These are phyloP conservation scores for Ananas comosus DNA, from an alignment of 176 grass and related monocot genomes.

Conservation along the genomic window DNA sequence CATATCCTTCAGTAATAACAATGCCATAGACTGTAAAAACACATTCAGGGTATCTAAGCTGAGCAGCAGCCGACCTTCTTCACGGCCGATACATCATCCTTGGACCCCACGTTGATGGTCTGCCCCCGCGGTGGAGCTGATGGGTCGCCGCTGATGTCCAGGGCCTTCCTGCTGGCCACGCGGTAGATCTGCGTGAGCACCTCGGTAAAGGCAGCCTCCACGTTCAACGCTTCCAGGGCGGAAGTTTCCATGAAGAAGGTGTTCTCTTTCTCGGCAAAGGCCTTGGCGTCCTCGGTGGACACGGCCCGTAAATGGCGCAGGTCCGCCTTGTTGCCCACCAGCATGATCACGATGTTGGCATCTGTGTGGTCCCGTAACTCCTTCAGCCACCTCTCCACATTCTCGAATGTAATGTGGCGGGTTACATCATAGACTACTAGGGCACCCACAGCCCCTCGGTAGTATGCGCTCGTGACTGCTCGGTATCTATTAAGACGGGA, in stretches of 20 bases:
- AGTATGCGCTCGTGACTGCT: slow-evolving; percentile 13
- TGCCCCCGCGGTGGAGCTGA: not conserved
- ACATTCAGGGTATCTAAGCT: not conserved
- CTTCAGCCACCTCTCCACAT: slow-evolving; percentile 10
- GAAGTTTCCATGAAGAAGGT: slow-evolving; percentile 12
- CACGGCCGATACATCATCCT: slow-evolving; percentile 1
- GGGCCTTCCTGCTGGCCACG: slow-evolving; percentile 7
- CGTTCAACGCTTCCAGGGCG: slow-evolving; percentile 5
- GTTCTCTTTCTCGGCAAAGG: slow-evolving; percentile 4
- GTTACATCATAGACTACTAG: slow-evolving; percentile 12
- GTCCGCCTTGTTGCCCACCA: slow-evolving; percentile 11
- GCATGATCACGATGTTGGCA: slow-evolving; percentile 13
- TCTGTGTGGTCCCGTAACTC: slow-evolving; percentile 8
- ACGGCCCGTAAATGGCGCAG: slow-evolving; percentile 8
- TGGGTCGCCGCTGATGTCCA: not conserved
- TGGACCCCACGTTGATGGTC: not conserved
- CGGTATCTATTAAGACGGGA: not conserved
- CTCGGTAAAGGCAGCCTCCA: slow-evolving; percentile 1
- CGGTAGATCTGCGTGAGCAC: slow-evolving; percentile 7
- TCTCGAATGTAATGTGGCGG: slow-evolving; percentile 7
- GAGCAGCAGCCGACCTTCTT: not conserved
- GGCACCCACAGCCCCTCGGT: slow-evolving; percentile 6
- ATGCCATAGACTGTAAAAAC: not conserved
- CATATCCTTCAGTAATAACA: not conserved
- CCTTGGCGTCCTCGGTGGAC: not conserved